phyloP scores from a whole-genome alignment of 257 asterid genomes.

The Penstemon newberryi region DNA sequence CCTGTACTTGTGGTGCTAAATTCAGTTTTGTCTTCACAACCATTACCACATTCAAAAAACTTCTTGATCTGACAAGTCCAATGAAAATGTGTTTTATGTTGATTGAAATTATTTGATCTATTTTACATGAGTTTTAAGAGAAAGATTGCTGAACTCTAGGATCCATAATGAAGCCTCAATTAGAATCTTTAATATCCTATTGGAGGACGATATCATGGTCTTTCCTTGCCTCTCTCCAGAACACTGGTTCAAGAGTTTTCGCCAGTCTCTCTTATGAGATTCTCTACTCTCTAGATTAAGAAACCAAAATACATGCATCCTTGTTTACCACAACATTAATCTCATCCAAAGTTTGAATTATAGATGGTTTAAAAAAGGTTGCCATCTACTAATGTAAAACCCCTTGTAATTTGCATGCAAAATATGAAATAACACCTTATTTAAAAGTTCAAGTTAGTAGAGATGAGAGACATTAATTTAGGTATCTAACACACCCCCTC shows the following conservation, averaged over 20 bases:
- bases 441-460: no score
- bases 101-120: constrained; percentile 19
- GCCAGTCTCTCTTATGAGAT: neutral
- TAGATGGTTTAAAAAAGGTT: constrained; percentile 19
- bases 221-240: neutral
- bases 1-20: neutral
- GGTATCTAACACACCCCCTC: neutral
- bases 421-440: no score
- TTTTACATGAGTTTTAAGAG: constrained; percentile 1
- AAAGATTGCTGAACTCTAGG: constrained; percentile 12
- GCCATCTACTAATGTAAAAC: constrained; percentile 5
- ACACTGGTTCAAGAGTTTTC: neutral
- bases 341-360: constrained; percentile 5
- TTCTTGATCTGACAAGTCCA: neutral
- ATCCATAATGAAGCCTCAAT: constrained; percentile 11
- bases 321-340: constrained; percentile 13
- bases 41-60: no score
- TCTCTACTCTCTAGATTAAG: constrained; percentile 9
- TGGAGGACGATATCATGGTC: neutral
- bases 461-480: no score
- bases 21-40: no score
- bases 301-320: constrained; percentile 9
- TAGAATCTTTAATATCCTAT: neutral
- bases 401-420: neutral
- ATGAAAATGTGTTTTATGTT: constrained; percentile 1